These are phyloP conservation scores for Beauveria bassiana DNA, from an alignment of 2,329 filamentous ascomycete species.

Conservation along the genomic window DNA sequence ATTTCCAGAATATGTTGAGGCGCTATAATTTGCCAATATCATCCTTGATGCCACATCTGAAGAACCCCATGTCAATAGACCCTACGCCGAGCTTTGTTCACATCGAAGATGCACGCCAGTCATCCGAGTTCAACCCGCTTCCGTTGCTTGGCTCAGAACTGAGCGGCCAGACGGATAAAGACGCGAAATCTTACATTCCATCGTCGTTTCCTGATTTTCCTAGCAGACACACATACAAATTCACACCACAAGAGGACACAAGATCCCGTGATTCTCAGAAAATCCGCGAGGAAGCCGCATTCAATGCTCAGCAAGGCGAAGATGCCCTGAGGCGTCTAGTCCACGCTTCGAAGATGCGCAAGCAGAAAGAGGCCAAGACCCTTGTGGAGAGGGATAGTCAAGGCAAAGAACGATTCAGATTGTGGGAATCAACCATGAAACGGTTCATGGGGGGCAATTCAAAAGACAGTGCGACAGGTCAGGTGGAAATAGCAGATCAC, in stretches of 20 bases:
- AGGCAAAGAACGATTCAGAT: constrained; percentile 47
- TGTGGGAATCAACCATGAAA: constrained; percentile 56
- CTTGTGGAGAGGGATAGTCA: constrained; percentile 44
- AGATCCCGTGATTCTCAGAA: constrained; percentile 44
- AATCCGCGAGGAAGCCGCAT: constrained; percentile 51
- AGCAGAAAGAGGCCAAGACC: constrained; percentile 55
- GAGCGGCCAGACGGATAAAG: constrained; percentile 51
- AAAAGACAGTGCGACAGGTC: constrained; percentile 25
- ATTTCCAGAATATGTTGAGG: constrained; percentile 48
- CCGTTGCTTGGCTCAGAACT: constrained; percentile 46
- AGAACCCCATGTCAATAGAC: constrained; percentile 35
- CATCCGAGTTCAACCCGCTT: constrained; percentile 30
- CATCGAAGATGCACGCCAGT: constrained; percentile 24
- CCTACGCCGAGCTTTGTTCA: constrained; percentile 30
- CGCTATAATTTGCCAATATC: constrained; percentile 44
- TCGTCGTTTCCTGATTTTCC: constrained; percentile 53
- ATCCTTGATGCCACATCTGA: constrained; percentile 48
- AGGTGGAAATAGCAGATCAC: constrained; percentile 50
- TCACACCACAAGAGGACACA: constrained; percentile 45
- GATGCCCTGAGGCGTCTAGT: constrained; percentile 52
- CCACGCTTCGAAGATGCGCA: constrained; percentile 55
- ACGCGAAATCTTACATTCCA: constrained; percentile 48
- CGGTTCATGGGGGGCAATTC: constrained; percentile 36
- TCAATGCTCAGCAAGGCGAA: constrained; percentile 54
- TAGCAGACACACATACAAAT: constrained; percentile 56